Evolutionary conservation across 305 asterid genomes (phyloP).

Genomic region (Fraxinus angustifolia): DNA sequence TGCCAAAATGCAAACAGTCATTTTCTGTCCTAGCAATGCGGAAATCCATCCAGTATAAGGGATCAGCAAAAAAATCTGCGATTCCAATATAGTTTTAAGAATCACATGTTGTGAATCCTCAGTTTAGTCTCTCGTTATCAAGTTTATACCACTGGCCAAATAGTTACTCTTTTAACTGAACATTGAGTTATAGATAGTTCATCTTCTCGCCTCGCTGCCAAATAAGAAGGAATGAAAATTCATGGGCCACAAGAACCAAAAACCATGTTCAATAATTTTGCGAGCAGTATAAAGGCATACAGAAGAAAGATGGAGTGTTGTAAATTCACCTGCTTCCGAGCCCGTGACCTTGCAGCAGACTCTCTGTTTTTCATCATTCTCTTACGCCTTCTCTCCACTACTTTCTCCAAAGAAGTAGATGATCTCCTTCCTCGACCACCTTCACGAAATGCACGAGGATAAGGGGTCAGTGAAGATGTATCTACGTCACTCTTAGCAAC

Average conservation of each 20-base stretch:
- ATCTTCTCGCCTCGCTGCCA: background rate
- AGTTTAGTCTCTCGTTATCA: background rate
- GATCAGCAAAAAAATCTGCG: background rate
- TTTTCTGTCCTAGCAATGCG: conserved; percentile 4
- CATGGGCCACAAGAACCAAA: background rate
- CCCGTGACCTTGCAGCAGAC: conserved; percentile 96
- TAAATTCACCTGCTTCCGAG: conserved; percentile 85
- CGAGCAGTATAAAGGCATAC: background rate
- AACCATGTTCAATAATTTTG: background rate
- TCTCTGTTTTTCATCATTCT: conserved; percentile 96
- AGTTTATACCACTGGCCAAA: no score
- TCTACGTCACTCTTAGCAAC: conserved; percentile 45
- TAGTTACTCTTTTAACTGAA: background rate
- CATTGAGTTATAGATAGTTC: background rate
- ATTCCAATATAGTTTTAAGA: conserved; percentile 4
- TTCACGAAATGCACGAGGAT: conserved; percentile 61
- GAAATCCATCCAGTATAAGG: background rate
- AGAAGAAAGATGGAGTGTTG: background rate
- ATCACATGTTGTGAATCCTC: conserved; percentile 2
- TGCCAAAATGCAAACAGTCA: background rate
- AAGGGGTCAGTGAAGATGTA: conserved; percentile 55
- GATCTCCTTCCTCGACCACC: conserved; percentile 72
- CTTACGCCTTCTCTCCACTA: conserved; percentile 91
- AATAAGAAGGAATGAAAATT: background rate
- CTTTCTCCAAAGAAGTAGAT: conserved; percentile 69